Evolutionary conservation across 257 asterid genomes (phyloP).

Genomic region (Leonotis leonurus): DNA sequence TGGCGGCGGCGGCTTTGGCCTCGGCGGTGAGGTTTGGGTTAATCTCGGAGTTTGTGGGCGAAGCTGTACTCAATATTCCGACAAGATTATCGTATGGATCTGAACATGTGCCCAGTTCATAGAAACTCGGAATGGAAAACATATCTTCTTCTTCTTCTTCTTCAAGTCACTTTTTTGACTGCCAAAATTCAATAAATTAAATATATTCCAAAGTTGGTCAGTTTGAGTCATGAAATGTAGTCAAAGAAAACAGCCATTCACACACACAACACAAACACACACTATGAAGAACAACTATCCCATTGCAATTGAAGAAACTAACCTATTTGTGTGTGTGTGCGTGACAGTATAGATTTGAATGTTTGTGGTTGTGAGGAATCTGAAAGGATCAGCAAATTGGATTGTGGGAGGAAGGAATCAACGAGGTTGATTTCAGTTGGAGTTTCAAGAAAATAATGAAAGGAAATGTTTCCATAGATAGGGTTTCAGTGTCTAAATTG

Average conservation of each 20-base stretch:
- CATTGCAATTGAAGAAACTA: background rate
- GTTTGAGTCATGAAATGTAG: background rate
- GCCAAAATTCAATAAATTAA: background rate
- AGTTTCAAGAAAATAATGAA: background rate
- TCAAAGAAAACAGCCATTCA: slow-evolving; percentile 1
- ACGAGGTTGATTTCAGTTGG: slow-evolving; percentile 10
- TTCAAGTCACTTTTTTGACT: background rate
- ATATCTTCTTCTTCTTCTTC: slow-evolving; percentile 15
- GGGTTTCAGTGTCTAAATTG: background rate
- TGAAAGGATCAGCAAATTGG: slow-evolving; percentile 20
- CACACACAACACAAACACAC: background rate
- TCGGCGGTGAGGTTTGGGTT: slow-evolving; percentile 48
- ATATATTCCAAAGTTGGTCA: background rate
- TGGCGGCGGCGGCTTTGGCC: slow-evolving; percentile 68
- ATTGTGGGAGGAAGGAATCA: slow-evolving; percentile 14
- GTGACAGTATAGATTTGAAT: background rate
- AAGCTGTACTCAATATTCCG: slow-evolving; percentile 15
- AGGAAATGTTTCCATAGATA: slow-evolving; percentile 7
- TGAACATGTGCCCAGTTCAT: slow-evolving; percentile 42
- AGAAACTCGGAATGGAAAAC: slow-evolving; percentile 45
- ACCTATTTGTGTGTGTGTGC: background rate
- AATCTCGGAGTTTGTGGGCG: slow-evolving; percentile 13
- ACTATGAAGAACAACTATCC: background rate
- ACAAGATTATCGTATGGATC: slow-evolving; percentile 39
- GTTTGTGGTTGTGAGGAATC: slow-evolving; percentile 16